Percentiles rank a stretch among this genome's conserved stretches.
Conservation (phyloP, 73 alveolate species). For the Paramecium sonneborni region DNA sequence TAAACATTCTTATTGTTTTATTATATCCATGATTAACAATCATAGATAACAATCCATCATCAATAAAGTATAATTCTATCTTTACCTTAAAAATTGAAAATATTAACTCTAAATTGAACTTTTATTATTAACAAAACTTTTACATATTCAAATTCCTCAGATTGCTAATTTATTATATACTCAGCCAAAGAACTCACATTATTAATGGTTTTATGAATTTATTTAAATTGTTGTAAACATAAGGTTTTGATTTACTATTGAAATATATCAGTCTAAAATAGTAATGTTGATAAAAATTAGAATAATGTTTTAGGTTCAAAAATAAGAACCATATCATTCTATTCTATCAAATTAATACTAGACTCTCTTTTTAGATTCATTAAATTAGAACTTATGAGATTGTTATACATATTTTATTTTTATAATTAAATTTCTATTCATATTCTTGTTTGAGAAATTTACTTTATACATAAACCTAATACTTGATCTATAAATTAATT, state of each 20-base stretch:
- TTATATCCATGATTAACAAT: not conserved
- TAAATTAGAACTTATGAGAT: not conserved
- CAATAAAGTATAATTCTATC: constrained; percentile 20
- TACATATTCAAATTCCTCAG: constrained; percentile 26
- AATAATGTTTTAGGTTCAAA: not conserved
- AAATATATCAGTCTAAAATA: not conserved
- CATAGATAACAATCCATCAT: not conserved
- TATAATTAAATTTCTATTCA: not conserved
- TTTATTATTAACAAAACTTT: not conserved
- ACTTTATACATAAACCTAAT: not conserved
- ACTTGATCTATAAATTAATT: not conserved
- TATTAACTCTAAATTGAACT: constrained; percentile 48
- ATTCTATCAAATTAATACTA: not conserved
- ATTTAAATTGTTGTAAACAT: not conserved
- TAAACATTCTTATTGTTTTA: constrained; percentile 1
- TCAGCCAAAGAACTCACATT: constrained; percentile 27
- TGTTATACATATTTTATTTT: not conserved
- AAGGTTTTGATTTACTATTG: constrained; percentile 4
- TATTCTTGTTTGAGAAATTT: no score
- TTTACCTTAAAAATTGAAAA: constrained; percentile 10
- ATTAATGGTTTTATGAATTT: not conserved
- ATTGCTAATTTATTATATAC: constrained; percentile 11
- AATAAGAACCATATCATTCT: constrained; percentile 7
- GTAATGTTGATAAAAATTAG: not conserved
- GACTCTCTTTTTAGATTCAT: not conserved